These are phyloP conservation scores for Atalantia buxifolia DNA, from an alignment of 345 rosid genomes.

Conservation along the genomic window DNA sequence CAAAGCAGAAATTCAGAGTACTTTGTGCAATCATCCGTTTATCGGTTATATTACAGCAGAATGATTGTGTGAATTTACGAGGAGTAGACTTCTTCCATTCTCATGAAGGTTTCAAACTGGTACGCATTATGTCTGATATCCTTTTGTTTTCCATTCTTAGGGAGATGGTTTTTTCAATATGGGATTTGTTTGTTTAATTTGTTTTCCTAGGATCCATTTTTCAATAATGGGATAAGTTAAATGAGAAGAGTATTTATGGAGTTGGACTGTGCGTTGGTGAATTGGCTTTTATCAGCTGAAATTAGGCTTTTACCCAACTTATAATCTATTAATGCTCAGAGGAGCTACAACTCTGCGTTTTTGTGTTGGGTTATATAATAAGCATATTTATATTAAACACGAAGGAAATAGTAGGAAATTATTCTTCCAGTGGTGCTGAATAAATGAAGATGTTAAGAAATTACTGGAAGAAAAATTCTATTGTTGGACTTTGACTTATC, in stretches of 20 bases:
- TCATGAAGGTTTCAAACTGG: slow-evolving; percentile 47
- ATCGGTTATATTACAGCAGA: slow-evolving; percentile 45
- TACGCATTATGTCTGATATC: slow-evolving; percentile 15
- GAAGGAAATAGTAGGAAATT: background rate
- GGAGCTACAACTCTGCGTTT: background rate
- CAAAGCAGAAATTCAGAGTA: slow-evolving; percentile 37
- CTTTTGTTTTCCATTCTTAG: background rate
- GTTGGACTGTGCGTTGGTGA: background rate
- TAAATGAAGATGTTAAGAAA: background rate
- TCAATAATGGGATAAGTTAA: background rate
- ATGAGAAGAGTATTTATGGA: background rate
- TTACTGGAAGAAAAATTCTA: background rate
- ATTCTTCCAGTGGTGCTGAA: background rate
- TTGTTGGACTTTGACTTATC: background rate
- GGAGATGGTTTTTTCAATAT: background rate
- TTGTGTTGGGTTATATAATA: background rate
- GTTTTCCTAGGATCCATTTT: background rate
- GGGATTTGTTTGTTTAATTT: background rate
- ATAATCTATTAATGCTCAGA: background rate
- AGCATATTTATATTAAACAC: background rate
- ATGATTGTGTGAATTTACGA: slow-evolving; percentile 32
- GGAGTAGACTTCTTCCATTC: slow-evolving; percentile 33
- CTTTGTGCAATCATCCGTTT: slow-evolving; percentile 53
- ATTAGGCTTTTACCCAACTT: background rate
- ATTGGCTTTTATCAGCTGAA: background rate